phyloP scores from a whole-genome alignment of 148 eudicot genomes.

The Persicaria tinctoria region DNA sequence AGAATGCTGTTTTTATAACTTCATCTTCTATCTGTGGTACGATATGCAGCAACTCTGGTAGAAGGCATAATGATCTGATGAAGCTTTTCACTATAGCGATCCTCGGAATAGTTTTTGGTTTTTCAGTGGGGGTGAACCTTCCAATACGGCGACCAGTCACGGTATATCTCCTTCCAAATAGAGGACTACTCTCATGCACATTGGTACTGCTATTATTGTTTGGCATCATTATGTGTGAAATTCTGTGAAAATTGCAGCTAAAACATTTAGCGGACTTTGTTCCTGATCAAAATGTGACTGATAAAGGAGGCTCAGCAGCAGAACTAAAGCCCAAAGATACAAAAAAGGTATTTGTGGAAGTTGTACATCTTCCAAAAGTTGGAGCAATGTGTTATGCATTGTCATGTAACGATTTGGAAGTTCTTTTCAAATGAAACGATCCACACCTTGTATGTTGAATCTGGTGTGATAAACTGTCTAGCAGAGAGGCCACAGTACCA shows the following conservation, averaged over 20 bases:
- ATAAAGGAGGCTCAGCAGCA: conserved; percentile 5
- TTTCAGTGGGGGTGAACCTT: conserved; percentile 8
- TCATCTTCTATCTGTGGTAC: neutral
- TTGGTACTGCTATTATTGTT: neutral
- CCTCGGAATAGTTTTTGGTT: conserved; percentile 7
- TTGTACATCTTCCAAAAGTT: neutral
- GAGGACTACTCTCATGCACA: neutral
- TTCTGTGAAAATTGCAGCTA: conserved; percentile 9
- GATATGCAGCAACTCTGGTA: conserved; percentile 4
- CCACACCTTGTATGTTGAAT: neutral
- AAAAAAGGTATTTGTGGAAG: neutral
- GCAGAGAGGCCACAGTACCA: neutral
- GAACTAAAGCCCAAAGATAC: neutral
- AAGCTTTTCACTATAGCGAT: conserved; percentile 1
- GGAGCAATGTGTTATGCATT: neutral
- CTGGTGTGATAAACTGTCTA: neutral
- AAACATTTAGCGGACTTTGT: conserved; percentile 5
- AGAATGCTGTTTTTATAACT: neutral
- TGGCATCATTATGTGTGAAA: neutral
- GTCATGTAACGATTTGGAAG: neutral
- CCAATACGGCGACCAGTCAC: conserved; percentile 5
- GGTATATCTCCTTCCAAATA: neutral
- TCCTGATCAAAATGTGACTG: neutral
- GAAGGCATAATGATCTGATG: conserved; percentile 4
- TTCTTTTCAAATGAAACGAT: neutral